phyloP scores from a whole-genome alignment of 164 flowering plant species.

The Houttuynia cordata region DNA sequence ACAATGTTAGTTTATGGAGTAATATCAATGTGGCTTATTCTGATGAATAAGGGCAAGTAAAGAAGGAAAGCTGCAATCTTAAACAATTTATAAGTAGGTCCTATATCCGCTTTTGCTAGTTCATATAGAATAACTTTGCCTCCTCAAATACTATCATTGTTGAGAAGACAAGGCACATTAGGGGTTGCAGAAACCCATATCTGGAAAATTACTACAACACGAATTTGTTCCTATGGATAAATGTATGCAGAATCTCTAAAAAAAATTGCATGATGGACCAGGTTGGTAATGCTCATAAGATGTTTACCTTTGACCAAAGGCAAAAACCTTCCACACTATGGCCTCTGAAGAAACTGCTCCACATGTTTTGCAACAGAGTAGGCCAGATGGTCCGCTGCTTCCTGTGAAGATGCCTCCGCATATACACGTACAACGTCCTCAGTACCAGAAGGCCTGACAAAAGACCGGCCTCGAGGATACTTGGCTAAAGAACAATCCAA shows the following conservation, averaged over 20 bases:
- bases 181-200: too few relatives aligned
- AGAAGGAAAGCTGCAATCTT: too few relatives aligned
- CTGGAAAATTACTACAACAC: too few relatives aligned
- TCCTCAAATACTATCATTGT: too few relatives aligned
- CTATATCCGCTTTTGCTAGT: too few relatives aligned
- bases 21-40: too few relatives aligned
- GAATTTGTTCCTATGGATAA: too few relatives aligned
- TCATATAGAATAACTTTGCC: too few relatives aligned
- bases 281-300: background rate
- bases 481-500: slow-evolving; percentile 35
- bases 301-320: background rate
- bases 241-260: background rate
- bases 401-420: slow-evolving; percentile 88
- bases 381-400: slow-evolving; percentile 67
- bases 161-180: too few relatives aligned
- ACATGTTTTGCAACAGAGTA: slow-evolving; percentile 59
- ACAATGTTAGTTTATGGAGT: too few relatives aligned
- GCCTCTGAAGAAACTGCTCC: slow-evolving; percentile 27
- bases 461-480: slow-evolving; percentile 56
- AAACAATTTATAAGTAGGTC: too few relatives aligned
- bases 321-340: background rate
- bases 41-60: too few relatives aligned
- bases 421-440: slow-evolving; percentile 89
- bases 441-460: slow-evolving; percentile 89
- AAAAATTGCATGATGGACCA: background rate